A percentile compares a stretch with the other conserved stretches of the same genome.
Evolutionary conservation across 768 basidiomycete genomes (phyloP).

Genomic region (Boletus sp.): DNA sequence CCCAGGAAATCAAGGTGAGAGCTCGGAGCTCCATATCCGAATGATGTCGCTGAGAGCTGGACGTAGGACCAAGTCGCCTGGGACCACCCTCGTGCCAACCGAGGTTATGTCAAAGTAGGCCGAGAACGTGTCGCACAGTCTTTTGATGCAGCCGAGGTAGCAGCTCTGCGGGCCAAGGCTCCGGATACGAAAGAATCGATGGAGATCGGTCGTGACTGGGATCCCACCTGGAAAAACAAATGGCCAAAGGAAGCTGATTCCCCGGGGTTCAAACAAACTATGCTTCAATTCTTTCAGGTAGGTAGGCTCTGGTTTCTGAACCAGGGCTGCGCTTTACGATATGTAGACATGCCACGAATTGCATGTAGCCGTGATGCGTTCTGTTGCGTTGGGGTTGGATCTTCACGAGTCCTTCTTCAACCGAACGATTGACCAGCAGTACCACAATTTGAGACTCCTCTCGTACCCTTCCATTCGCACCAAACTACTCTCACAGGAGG

Average conservation of each 20-base stretch:
- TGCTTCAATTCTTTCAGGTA: constrained; percentile 75
- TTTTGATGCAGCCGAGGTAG: constrained; percentile 46
- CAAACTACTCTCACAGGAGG: too few relatives aligned
- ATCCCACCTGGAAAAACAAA: constrained; percentile 45
- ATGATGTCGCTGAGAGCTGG: neutral
- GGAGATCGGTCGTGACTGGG: constrained; percentile 80
- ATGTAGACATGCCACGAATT: constrained; percentile 69
- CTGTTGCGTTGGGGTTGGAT: constrained; percentile 76
- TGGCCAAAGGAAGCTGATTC: constrained; percentile 69
- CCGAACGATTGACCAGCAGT: too few relatives aligned
- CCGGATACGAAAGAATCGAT: constrained; percentile 84
- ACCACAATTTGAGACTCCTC: too few relatives aligned
- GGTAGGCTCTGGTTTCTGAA: constrained; percentile 8
- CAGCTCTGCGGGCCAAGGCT: constrained; percentile 46
- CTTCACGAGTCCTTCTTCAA: constrained; percentile 47
- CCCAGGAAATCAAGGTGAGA: too few relatives aligned
- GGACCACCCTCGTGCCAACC: constrained; percentile 56
- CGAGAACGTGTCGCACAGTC: constrained; percentile 81
- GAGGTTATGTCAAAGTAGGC: constrained; percentile 60
- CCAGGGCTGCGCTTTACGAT: neutral
- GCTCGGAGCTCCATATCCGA: constrained; percentile 44
- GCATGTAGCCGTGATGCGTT: constrained; percentile 75
- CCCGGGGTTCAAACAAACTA: constrained; percentile 67
- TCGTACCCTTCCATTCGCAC: too few relatives aligned
- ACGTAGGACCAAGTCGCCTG: constrained; percentile 62